Evolutionary conservation across 108 stramenopile genomes (phyloP).

Genomic region (Discostella stelligeroides): DNA sequence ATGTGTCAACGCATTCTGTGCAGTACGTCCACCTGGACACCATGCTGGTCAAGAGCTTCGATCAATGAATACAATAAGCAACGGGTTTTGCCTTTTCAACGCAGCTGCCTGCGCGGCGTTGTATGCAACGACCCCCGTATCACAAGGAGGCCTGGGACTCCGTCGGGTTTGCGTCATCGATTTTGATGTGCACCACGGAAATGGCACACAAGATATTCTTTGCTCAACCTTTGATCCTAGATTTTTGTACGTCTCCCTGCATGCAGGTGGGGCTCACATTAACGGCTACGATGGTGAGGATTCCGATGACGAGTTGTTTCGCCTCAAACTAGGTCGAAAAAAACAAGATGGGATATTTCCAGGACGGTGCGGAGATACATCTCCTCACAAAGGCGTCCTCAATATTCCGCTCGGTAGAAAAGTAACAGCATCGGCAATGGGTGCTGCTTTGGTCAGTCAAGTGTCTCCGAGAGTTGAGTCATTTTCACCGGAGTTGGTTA

Average conservation of each 20-base stretch:
- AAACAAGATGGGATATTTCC: conserved; percentile 83
- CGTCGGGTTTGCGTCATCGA: conserved; percentile 89
- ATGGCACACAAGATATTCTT: conserved; percentile 92
- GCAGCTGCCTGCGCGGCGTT: conserved; percentile 95
- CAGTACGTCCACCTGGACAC: conserved; percentile 92
- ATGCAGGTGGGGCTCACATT: conserved; percentile 81
- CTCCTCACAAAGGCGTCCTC: conserved; percentile 84
- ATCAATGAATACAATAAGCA: conserved; percentile 88
- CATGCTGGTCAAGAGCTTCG: conserved; percentile 89
- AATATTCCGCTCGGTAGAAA: conserved; percentile 84
- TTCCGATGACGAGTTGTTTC: conserved; percentile 58
- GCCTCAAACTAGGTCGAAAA: conserved; percentile 46
- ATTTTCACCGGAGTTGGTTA: conserved; percentile 93
- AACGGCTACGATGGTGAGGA: conserved; percentile 73
- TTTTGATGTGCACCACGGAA: conserved; percentile 96
- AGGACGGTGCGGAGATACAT: conserved; percentile 83
- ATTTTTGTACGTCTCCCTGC: conserved; percentile 89
- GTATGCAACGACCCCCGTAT: conserved; percentile 85
- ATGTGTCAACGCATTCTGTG: conserved; percentile 88
- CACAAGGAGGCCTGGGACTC: conserved; percentile 82
- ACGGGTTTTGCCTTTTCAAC: conserved; percentile 98
- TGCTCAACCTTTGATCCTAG: conserved; percentile 87
- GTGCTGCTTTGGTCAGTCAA: conserved; percentile 74
- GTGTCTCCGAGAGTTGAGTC: conserved; percentile 85
- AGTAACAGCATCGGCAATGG: conserved; percentile 75